phyloP scores from a whole-genome alignment of 345 rosid species.

The Psidium friedrichsthalianum region DNA sequence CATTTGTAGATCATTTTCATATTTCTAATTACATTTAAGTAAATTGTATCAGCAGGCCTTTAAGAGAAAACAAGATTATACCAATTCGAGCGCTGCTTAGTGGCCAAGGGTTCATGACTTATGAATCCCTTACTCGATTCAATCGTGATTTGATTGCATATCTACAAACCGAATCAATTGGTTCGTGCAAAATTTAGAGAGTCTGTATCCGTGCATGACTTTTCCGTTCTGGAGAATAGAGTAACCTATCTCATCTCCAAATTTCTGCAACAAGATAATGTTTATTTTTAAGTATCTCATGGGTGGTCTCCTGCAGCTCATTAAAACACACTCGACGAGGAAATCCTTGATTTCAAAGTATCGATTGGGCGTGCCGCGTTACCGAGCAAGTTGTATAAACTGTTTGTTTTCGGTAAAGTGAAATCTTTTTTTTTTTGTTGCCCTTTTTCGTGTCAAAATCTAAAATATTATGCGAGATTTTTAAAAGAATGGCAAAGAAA shows the following conservation, averaged over 20 bases:
- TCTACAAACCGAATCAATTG: not conserved
- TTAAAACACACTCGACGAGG: not conserved
- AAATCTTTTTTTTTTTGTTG: fast-evolving
- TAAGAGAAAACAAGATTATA: not conserved
- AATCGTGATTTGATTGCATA: not conserved
- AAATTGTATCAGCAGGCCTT: not conserved
- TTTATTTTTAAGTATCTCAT: not conserved
- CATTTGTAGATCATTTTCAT: not conserved
- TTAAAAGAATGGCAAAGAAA: too few species aligned
- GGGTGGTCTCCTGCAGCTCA: not conserved
- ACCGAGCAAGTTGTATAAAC: not conserved
- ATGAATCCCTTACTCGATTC: not conserved
- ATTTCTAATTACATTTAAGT: not conserved
- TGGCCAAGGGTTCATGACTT: not conserved
- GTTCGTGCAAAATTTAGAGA: not conserved
- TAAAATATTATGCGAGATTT: not conserved
- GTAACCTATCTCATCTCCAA: not conserved
- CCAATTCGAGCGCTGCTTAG: not conserved
- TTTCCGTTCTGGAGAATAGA: not conserved
- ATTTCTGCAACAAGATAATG: not conserved
- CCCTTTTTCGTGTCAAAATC: not conserved
- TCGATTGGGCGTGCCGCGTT: too few species aligned
- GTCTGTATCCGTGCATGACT: not conserved
- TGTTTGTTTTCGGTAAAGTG: not conserved
- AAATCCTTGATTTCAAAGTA: not conserved